phyloP scores from a whole-genome alignment of 1,139 yeast species.

The Petasospora rhodanensis region DNA sequence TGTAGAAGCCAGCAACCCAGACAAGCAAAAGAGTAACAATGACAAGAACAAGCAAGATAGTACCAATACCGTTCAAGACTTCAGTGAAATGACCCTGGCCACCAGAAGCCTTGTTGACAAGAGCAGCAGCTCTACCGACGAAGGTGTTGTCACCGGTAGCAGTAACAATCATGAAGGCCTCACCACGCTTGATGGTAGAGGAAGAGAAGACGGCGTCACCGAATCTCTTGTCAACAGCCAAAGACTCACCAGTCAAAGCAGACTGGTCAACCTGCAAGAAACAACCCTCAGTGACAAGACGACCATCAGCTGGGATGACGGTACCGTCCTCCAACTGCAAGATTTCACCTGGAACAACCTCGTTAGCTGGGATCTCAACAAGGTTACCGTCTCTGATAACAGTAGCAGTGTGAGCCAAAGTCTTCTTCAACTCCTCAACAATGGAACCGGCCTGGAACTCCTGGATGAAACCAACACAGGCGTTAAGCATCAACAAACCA shows the following conservation, averaged over 20 bases:
- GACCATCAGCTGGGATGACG: constrained; percentile 94
- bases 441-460: constrained; percentile 97
- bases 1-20: constrained; percentile 95
- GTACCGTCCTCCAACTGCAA: constrained; percentile 92
- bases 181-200: constrained; percentile 96
- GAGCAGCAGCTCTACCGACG: constrained; percentile 96
- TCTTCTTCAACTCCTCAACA: constrained; percentile 91
- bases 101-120: constrained; percentile 91
- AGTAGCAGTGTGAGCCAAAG: constrained; percentile 83
- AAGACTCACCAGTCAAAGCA: constrained; percentile 97
- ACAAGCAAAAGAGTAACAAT: constrained; percentile 83
- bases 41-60: constrained; percentile 83
- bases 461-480: constrained; percentile 93
- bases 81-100: constrained; percentile 97
- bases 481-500: constrained; percentile 84
- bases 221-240: constrained; percentile 88
- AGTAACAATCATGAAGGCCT: constrained; percentile 91
- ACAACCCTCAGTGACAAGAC: constrained; percentile 83
- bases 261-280: constrained; percentile 95
- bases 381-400: constrained; percentile 82
- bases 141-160: constrained; percentile 94
- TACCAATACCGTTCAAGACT: constrained; percentile 97
- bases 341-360: constrained; percentile 91
- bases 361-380: constrained; percentile 70
- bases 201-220: constrained; percentile 93